phyloP scores from a whole-genome alignment of 2,329 filamentous ascomycete genomes.

The Xylaria multiplex region DNA sequence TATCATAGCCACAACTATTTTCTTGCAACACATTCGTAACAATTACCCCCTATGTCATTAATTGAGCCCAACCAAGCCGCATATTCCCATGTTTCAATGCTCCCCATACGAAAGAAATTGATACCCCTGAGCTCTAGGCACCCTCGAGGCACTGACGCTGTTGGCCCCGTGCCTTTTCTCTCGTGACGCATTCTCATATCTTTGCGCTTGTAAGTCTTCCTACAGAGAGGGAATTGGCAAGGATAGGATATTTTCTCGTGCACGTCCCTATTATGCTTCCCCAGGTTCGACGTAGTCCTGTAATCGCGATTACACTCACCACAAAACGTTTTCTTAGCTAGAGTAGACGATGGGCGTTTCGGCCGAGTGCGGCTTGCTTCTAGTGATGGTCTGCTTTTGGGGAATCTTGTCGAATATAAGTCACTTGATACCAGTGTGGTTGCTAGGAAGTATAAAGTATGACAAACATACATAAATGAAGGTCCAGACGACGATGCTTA shows the following conservation, averaged over 20 bases:
- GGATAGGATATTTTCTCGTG: neutral
- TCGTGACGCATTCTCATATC: neutral
- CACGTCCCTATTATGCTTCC: neutral
- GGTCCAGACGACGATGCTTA: neutral
- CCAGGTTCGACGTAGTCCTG: neutral
- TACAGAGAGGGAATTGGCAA: neutral
- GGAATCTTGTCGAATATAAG: neutral
- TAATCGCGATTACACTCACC: neutral
- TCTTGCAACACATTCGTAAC: no score
- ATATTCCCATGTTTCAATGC: no score
- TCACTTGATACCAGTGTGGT: neutral
- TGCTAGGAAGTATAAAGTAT: neutral
- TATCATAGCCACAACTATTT: no score
- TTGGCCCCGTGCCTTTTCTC: neutral
- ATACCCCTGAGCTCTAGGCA: no score
- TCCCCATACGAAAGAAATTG: no score
- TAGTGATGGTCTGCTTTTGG: neutral
- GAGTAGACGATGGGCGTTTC: neutral
- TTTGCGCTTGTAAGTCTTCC: conserved; percentile 3
- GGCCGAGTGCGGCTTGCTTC: neutral
- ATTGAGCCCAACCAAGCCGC: no score
- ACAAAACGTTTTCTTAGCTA: neutral
- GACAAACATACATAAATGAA: neutral
- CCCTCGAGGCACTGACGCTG: neutral
- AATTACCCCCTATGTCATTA: no score